Evolutionary conservation across 345 rosid genomes (phyloP).

Genomic region (Rhodamnia argentea): DNA sequence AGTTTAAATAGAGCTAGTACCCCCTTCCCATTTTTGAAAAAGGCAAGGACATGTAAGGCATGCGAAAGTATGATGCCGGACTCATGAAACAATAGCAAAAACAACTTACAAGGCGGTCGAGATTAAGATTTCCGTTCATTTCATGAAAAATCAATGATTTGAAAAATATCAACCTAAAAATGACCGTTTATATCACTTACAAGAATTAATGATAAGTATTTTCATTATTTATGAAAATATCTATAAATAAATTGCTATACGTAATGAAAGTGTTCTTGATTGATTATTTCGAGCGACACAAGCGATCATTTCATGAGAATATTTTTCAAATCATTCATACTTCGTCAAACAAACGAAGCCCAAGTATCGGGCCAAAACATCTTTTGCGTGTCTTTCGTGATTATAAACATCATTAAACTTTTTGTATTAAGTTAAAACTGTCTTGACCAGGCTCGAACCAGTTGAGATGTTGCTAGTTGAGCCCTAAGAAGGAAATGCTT

Average conservation of each 20-base stretch:
- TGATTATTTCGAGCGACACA: too few relatives aligned
- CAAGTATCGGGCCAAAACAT: not conserved
- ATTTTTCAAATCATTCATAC: too few relatives aligned
- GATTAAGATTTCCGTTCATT: too few relatives aligned
- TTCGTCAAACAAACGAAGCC: too few relatives aligned
- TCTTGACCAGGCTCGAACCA: not conserved
- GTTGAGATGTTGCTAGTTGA: fast-evolving
- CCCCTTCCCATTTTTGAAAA: not conserved
- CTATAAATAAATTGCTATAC: too few relatives aligned
- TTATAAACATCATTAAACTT: not conserved
- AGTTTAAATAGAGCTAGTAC: not conserved
- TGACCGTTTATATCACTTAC: too few relatives aligned
- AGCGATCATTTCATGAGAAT: too few relatives aligned
- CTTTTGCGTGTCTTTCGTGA: not conserved
- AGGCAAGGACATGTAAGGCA: not conserved
- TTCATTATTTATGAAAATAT: too few relatives aligned
- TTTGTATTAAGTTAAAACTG: not conserved
- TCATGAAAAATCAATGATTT: too few relatives aligned
- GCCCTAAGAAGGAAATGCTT: not conserved
- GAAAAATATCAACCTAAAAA: too few relatives aligned
- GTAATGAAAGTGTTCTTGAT: too few relatives aligned
- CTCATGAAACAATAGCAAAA: not conserved
- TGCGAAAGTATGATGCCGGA: not conserved
- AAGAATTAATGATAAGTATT: too few relatives aligned
- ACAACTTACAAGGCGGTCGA: not conserved